Conservation (phyloP, 345 rosid genomes). For the Salix viminalis region DNA sequence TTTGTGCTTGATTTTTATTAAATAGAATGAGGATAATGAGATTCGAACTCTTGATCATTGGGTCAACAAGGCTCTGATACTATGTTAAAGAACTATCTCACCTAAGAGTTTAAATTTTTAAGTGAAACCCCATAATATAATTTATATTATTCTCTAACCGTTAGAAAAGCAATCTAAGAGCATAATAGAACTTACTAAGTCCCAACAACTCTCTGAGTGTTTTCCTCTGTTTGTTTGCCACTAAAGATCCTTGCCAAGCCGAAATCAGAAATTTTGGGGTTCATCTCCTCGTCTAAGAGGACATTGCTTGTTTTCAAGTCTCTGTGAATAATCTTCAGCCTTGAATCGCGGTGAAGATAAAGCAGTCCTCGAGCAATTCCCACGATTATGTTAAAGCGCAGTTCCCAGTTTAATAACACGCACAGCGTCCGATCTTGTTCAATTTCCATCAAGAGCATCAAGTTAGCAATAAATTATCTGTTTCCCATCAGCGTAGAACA, state of each 20-base stretch:
- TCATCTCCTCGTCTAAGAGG: constrained; percentile 17
- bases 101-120: too few species aligned
- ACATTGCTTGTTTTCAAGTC: constrained; percentile 26
- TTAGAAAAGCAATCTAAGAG: not conserved
- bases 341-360: constrained; percentile 29
- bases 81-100: too few species aligned
- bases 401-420: constrained; percentile 11
- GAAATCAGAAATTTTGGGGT: constrained; percentile 24
- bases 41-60: too few species aligned
- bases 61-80: too few species aligned
- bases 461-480: not conserved
- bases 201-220: constrained; percentile 18
- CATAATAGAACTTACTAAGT: constrained; percentile 13
- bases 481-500: not conserved
- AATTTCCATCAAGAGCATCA: not conserved
- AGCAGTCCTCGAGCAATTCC: constrained; percentile 22
- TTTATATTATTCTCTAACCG: too few species aligned
- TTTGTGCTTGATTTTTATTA: too few species aligned
- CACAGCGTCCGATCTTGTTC: constrained; percentile 4
- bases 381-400: constrained; percentile 16
- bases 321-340: constrained; percentile 26
- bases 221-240: constrained; percentile 21
- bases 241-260: constrained; percentile 25
- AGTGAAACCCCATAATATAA: too few species aligned
- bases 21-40: too few species aligned